Evolutionary conservation across 768 basidiomycete genomes (phyloP).

Genomic region (Hygrocybe punicea): DNA sequence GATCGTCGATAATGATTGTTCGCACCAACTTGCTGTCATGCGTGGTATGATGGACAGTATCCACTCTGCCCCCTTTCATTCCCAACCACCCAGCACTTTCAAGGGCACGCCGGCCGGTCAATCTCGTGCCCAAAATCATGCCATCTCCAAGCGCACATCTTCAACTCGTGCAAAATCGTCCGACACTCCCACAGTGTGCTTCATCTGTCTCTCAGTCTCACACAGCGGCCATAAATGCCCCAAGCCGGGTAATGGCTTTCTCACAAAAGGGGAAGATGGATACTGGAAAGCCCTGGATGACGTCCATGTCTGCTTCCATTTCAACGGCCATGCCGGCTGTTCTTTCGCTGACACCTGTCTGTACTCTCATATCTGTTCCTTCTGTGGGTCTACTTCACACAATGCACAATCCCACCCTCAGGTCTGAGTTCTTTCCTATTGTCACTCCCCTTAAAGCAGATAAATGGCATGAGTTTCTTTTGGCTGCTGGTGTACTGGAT

Average conservation of each 20-base stretch:
- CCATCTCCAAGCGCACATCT: too few relatives aligned
- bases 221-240: too few relatives aligned
- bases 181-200: too few relatives aligned
- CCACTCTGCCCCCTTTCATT: too few relatives aligned
- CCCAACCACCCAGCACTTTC: too few relatives aligned
- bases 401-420: slow-evolving; percentile 7
- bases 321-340: background rate
- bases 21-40: too few relatives aligned
- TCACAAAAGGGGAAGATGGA: background rate
- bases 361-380: slow-evolving; percentile 9
- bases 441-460: slow-evolving; percentile 16
- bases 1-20: too few relatives aligned
- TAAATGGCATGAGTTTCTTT: slow-evolving; percentile 10
- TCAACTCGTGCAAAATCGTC: too few relatives aligned
- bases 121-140: too few relatives aligned
- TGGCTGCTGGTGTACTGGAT: background rate
- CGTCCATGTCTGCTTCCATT: background rate
- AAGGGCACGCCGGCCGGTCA: too few relatives aligned
- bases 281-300: background rate
- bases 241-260: background rate
- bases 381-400: slow-evolving; percentile 9
- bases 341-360: background rate
- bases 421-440: slow-evolving; percentile 11
- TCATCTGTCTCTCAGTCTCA: too few relatives aligned
- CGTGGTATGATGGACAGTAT: too few relatives aligned